phyloP scores from a whole-genome alignment of 2,329 filamentous ascomycete species.

The Venturia oleaginea region DNA sequence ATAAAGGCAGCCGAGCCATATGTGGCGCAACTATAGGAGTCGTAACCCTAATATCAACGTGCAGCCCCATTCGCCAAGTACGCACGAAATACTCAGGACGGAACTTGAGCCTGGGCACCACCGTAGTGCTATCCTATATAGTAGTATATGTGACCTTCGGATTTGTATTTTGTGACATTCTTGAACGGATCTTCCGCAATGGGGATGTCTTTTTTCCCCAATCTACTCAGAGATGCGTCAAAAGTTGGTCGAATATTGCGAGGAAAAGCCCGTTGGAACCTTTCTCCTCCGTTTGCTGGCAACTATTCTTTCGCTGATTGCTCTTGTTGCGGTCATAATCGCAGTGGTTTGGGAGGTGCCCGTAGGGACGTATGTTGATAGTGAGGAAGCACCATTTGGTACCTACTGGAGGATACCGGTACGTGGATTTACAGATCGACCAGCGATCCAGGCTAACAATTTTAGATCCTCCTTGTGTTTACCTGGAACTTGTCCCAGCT shows the following conservation, averaged over 20 bases:
- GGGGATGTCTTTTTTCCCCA: background rate
- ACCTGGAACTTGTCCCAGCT: background rate
- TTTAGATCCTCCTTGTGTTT: background rate
- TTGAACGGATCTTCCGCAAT: background rate
- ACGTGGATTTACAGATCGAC: background rate
- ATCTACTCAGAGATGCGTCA: background rate
- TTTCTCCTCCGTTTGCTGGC: background rate
- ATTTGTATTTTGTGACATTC: background rate
- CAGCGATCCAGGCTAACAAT: background rate
- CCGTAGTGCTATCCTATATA: background rate
- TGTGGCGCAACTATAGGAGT: background rate
- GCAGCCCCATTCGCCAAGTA: background rate
- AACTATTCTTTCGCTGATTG: background rate
- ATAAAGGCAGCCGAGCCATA: background rate
- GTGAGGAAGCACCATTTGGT: background rate
- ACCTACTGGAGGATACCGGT: background rate
- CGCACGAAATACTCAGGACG: background rate
- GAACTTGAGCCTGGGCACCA: background rate
- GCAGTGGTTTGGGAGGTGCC: background rate
- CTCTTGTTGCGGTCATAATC: background rate
- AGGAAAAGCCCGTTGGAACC: background rate
- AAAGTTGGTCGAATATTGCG: constrained; percentile 1
- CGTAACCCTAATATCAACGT: background rate
- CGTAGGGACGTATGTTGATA: background rate
- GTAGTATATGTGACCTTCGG: background rate